phyloP scores from a whole-genome alignment of 352 stramenopile species.

The Globisporangium nodosum region DNA sequence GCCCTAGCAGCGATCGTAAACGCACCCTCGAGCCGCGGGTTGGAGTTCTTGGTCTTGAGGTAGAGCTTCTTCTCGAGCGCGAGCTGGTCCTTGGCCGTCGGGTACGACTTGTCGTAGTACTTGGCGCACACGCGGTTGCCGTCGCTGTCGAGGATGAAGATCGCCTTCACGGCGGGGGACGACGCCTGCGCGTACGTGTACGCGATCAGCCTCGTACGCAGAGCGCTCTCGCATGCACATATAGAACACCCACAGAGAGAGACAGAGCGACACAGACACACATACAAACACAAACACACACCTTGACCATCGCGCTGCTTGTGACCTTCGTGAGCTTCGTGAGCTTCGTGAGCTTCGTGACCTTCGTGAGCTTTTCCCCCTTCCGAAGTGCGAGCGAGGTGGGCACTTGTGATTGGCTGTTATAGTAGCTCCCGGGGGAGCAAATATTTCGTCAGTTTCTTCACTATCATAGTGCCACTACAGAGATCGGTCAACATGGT shows the following conservation, averaged over 20 bases:
- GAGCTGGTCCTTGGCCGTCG: slow-evolving; percentile 80
- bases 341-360: background rate
- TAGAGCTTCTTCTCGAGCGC: slow-evolving; percentile 89
- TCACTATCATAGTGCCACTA: background rate
- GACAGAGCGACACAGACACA: slow-evolving; percentile 4
- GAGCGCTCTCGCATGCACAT: background rate
- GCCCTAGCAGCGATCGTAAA: no score
- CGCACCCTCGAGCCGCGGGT: slow-evolving; percentile 75
- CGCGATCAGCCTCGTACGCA: background rate
- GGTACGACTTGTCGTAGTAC: slow-evolving; percentile 90
- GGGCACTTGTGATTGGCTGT: background rate
- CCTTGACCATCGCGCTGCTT: slow-evolving; percentile 50
- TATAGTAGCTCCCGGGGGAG: background rate
- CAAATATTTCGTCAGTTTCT: background rate
- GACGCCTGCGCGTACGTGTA: slow-evolving; percentile 26
- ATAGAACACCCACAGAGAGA: background rate
- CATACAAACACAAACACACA: slow-evolving; percentile 15
- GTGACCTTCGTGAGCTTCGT: background rate
- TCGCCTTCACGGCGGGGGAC: slow-evolving; percentile 82
- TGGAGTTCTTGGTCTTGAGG: slow-evolving; percentile 88
- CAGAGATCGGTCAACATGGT: slow-evolving; percentile 14
- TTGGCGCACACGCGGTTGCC: slow-evolving; percentile 88
- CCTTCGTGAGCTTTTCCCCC: background rate
- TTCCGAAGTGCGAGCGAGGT: background rate
- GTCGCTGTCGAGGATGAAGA: slow-evolving; percentile 86